Conservation (phyloP, 306 rosid genomes). For the Luffa acutangula region DNA sequence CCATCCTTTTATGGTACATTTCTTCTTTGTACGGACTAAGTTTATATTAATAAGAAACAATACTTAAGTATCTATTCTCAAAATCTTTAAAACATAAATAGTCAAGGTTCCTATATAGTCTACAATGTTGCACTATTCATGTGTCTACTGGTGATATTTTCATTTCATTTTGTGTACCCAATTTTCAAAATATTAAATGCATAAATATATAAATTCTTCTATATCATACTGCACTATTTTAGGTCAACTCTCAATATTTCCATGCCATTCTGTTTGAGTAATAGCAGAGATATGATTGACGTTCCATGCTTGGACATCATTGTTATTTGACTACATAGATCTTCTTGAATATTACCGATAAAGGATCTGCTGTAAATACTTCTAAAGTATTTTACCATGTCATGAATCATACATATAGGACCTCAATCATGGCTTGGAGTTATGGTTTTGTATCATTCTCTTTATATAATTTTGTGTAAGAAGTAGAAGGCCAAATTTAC, state of each 20-base stretch:
- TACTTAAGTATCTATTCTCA: neutral
- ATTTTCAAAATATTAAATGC: neutral
- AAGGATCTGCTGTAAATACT: neutral
- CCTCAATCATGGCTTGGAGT: neutral
- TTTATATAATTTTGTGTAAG: neutral
- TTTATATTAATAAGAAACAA: neutral
- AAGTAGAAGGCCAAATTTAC: neutral
- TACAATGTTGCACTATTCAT: neutral
- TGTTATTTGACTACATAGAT: neutral
- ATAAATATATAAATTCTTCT: neutral
- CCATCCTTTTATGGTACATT: slow-evolving; percentile 75
- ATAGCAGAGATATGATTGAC: neutral
- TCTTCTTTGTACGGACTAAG: slow-evolving; percentile 2
- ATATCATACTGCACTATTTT: neutral
- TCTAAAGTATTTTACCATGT: neutral
- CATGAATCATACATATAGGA: neutral
- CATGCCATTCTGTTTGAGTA: neutral
- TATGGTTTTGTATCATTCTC: neutral
- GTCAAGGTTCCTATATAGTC: neutral
- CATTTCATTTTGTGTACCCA: neutral
- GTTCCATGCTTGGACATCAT: neutral
- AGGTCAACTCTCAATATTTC: neutral
- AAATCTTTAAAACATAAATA: neutral
- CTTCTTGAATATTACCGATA: neutral
- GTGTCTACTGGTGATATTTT: neutral